A percentile compares a stretch with the other conserved stretches of the same genome.
Conservation (phyloP, 352 stramenopile species). For the Phytophthora agathidicida region DNA sequence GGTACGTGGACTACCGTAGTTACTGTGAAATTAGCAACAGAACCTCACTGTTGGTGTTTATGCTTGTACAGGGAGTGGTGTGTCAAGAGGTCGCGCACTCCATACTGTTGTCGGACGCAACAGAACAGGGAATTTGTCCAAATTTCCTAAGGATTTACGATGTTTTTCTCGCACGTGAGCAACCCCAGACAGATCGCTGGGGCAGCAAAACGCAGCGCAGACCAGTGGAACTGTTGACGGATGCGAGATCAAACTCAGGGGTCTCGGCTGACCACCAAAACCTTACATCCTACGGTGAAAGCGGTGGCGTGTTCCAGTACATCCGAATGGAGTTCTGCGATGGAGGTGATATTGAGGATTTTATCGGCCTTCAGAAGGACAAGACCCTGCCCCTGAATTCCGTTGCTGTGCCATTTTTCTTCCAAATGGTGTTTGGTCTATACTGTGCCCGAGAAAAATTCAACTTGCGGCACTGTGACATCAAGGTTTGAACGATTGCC, state of each 20-base stretch:
- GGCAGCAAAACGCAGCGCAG: constrained; percentile 64
- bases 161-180: constrained; percentile 89
- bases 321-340: constrained; percentile 99
- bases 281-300: constrained; percentile 4
- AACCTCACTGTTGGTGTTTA: background rate
- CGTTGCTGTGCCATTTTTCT: constrained; percentile 90
- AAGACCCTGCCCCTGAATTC: constrained; percentile 59
- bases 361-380: constrained; percentile 87
- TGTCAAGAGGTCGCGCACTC: constrained; percentile 95
- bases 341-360: constrained; percentile 96
- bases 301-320: constrained; percentile 89
- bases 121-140: constrained; percentile 87
- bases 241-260: constrained; percentile 1
- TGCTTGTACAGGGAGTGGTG: constrained; percentile 74
- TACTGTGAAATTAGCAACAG: too few species aligned
- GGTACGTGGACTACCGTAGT: too few species aligned
- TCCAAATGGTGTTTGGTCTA: constrained; percentile 97
- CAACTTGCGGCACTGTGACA: constrained; percentile 97
- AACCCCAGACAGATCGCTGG: constrained; percentile 57
- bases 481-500: constrained; percentile 85
- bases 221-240: constrained; percentile 64
- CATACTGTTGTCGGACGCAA: constrained; percentile 90
- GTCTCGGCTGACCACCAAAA: too few species aligned
- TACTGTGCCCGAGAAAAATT: constrained; percentile 91
- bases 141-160: constrained; percentile 95